Evolutionary conservation across 1,284 basidiomycete genomes (phyloP).

Genomic region (Trametes polyzona): DNA sequence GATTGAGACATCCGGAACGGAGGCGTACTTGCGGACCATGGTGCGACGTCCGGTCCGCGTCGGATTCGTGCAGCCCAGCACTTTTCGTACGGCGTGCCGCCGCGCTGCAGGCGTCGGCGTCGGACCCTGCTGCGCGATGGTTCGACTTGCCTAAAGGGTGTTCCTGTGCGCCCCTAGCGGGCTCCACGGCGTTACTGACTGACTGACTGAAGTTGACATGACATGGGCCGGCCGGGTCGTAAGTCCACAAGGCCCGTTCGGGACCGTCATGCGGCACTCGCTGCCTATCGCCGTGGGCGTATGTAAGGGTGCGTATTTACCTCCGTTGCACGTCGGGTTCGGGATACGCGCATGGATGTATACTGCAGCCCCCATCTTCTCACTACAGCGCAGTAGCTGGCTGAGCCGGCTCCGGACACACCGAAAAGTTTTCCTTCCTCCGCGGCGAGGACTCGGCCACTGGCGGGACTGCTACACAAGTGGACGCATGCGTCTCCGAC

Average conservation of each 20-base stretch:
- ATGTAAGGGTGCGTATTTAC: neutral
- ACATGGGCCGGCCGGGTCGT: neutral
- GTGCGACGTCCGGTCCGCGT: conserved; percentile 16
- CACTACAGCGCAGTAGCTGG: neutral
- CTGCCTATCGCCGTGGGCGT: too few species aligned
- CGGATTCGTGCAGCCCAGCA: conserved; percentile 8
- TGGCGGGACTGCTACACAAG: neutral
- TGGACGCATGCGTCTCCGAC: neutral
- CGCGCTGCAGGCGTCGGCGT: conserved; percentile 9
- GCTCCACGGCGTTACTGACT: neutral
- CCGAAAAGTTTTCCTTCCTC: neutral
- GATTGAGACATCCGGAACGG: neutral
- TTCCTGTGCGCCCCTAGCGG: conserved; percentile 4
- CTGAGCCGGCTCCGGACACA: neutral
- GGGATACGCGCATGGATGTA: neutral
- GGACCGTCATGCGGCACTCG: neutral
- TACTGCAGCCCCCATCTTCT: neutral
- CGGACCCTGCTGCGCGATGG: conserved; percentile 11
- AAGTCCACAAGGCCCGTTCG: neutral
- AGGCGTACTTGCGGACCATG: conserved; percentile 4
- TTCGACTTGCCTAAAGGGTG: neutral
- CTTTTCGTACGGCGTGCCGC: conserved; percentile 1
- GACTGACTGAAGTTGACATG: neutral
- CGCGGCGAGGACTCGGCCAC: neutral
- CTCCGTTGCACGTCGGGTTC: neutral